Evolutionary conservation across 1,139 yeast genomes (phyloP), one percentile per base, ranked within the genome.

Genomic region (Arxiozyma heterogenica): DNA sequence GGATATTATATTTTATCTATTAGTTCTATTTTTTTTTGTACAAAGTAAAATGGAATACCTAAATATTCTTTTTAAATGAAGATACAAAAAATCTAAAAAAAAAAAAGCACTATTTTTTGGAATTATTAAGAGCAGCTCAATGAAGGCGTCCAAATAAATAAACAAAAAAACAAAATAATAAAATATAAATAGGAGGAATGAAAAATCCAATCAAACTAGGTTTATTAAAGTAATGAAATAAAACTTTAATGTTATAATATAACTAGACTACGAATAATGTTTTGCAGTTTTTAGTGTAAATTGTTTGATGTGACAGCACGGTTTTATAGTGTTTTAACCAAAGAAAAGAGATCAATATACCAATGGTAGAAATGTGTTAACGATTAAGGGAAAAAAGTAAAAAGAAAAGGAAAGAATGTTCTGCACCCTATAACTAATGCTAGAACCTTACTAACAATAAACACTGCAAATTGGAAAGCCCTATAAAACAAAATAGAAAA

Each of bases 141-240:
- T 65, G 41, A 70, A 70, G 73, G 71, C 71, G 73, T 70, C 73
- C 69, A 71, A 59, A 52, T 51, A 47, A 30, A 15, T 7, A 27
- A 27, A 27, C 30, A 27, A 27, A 27, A 27, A 27, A 27, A 27
- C 9, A 23, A 23, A 23, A 7, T 5, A 27, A 27, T 27, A 27
- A 27, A 27, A 27, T 27, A 27, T 27, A 27, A 27, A 20, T 25
- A 43, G 8, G 30, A 27, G n/a, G 30, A 20, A 21, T 9, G 27
- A 44, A 20, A 7, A 7, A 12, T 15, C 27, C 21, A 25, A 27
- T 25, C 39, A 25, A 44, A 45, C 41, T 27, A 45, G 20, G n/a
- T 34, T 34, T 34, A 34, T 34, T 15, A 34, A 34, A 34, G 39
- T 15, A 34, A 34, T 34, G n/a, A 34, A 34, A 34, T 12, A 34